These are phyloP conservation scores for Torulaspora gathmanii DNA, from an alignment of 805 yeast genomes.

Conservation along the genomic window DNA sequence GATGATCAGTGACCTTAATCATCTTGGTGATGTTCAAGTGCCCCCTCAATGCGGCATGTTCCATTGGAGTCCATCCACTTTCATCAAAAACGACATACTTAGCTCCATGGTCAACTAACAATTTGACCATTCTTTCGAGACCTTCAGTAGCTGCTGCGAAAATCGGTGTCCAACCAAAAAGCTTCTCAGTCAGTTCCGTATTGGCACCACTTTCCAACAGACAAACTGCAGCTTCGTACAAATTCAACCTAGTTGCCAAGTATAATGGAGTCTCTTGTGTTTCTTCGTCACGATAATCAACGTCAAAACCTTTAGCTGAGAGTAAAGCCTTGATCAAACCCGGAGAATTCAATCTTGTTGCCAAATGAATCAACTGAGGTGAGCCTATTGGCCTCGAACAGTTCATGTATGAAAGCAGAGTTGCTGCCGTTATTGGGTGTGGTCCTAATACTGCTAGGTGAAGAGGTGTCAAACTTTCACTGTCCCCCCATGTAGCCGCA, in stretches of 20 bases:
- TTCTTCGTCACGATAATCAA: constrained; percentile 57
- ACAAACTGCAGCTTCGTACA: constrained; percentile 46
- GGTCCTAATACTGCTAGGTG: constrained; percentile 78
- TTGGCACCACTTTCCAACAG: constrained; percentile 60
- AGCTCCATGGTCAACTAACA: constrained; percentile 53
- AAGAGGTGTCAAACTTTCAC: constrained; percentile 74
- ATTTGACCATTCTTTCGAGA: constrained; percentile 47
- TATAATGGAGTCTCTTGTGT: constrained; percentile 78
- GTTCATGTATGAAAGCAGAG: constrained; percentile 47
- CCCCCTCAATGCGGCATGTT: constrained; percentile 89
- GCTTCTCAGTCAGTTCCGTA: constrained; percentile 66
- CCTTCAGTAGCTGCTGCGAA: constrained; percentile 91
- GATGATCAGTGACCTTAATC: constrained; percentile 38
- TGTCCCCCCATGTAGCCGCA: constrained; percentile 55
- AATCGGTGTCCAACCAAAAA: constrained; percentile 93
- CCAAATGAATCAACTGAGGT: constrained; percentile 58
- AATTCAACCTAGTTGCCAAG: constrained; percentile 65
- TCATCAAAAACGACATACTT: constrained; percentile 57
- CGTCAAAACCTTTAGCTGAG: constrained; percentile 51
- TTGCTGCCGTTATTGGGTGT: constrained; percentile 71
- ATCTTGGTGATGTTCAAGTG: constrained; percentile 65
- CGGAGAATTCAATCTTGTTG: constrained; percentile 53
- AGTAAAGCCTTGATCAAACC: constrained; percentile 53
- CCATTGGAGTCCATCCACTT: constrained; percentile 97
- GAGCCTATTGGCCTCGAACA: constrained; percentile 41